A percentile compares a stretch with the other conserved stretches of the same genome.
Conservation (phyloP, 2,329 filamentous ascomycete genomes). For the Hypoxylon sp. region DNA sequence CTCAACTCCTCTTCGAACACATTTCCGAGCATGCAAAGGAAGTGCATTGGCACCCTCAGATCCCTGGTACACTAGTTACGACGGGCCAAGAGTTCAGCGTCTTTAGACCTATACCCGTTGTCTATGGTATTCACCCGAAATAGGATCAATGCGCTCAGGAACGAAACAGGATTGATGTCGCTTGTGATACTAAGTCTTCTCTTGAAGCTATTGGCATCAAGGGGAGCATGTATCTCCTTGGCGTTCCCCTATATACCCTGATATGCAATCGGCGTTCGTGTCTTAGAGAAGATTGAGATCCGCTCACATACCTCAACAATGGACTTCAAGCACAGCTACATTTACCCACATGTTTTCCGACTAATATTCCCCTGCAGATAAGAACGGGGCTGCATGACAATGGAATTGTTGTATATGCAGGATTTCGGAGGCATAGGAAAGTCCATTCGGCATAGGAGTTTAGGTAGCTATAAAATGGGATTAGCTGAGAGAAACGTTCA, state of each 20-base stretch:
- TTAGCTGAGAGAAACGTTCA: not conserved
- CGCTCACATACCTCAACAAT: not conserved
- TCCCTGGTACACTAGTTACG: constrained; percentile 88
- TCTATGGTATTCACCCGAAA: constrained; percentile 61
- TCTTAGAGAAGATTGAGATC: not conserved
- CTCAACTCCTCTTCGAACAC: constrained; percentile 95
- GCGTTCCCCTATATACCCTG: no score
- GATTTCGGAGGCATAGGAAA: not conserved
- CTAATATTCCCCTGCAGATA: not conserved
- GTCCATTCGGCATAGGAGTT: constrained; percentile 9
- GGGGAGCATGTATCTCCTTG: not conserved
- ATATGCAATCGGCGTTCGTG: not conserved
- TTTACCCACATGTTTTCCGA: not conserved
- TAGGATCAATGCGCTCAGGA: constrained; percentile 23
- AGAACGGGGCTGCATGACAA: not conserved
- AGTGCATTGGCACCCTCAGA: constrained; percentile 97
- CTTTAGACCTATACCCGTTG: constrained; percentile 85
- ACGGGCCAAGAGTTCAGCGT: constrained; percentile 92
- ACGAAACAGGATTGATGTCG: not conserved
- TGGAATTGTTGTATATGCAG: not conserved
- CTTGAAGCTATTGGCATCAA: not conserved
- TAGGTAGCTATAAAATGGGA: not conserved
- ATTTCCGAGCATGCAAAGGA: constrained; percentile 97
- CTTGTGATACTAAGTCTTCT: not conserved
- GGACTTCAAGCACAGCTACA: not conserved